Conservation (phyloP, 2,329 filamentous ascomycete genomes). For the Colletotrichum echinochloae region DNA sequence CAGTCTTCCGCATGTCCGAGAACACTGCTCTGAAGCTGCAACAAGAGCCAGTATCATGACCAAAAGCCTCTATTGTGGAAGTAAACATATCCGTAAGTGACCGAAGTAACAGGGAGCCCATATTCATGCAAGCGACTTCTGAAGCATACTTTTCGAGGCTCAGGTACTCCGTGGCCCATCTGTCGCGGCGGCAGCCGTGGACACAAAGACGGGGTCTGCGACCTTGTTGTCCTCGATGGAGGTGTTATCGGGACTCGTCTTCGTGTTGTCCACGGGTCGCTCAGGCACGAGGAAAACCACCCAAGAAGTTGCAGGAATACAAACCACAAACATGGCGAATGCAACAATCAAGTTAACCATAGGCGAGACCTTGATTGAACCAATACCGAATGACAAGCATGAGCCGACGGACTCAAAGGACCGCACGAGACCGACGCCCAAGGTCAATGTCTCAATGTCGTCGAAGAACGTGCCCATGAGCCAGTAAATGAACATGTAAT, state of each 20-base stretch:
- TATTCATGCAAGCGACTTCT: no score
- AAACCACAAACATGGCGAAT: constrained; percentile 60
- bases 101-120: no score
- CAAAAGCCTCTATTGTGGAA: not conserved
- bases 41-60: not conserved
- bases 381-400: constrained; percentile 60
- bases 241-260: constrained; percentile 11
- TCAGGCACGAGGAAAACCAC: constrained; percentile 54
- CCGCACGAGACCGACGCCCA: constrained; percentile 60
- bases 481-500: constrained; percentile 66
- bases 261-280: constrained; percentile 44
- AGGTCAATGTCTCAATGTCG: constrained; percentile 63
- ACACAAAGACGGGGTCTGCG: constrained; percentile 19
- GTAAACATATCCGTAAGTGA: not conserved
- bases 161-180: constrained; percentile 19
- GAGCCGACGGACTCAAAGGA: constrained; percentile 63
- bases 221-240: not conserved
- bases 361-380: constrained; percentile 57
- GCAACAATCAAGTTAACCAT: constrained; percentile 62
- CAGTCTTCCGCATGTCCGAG: not conserved
- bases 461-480: constrained; percentile 63
- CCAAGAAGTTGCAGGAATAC: constrained; percentile 52
- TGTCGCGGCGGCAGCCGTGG: not conserved
- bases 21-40: not conserved
- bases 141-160: not conserved